A percentile compares a stretch with the other conserved stretches of the same genome.
These are phyloP conservation scores for Pythium brassicae DNA, from an alignment of 352 stramenopile species.

Conservation along the genomic window DNA sequence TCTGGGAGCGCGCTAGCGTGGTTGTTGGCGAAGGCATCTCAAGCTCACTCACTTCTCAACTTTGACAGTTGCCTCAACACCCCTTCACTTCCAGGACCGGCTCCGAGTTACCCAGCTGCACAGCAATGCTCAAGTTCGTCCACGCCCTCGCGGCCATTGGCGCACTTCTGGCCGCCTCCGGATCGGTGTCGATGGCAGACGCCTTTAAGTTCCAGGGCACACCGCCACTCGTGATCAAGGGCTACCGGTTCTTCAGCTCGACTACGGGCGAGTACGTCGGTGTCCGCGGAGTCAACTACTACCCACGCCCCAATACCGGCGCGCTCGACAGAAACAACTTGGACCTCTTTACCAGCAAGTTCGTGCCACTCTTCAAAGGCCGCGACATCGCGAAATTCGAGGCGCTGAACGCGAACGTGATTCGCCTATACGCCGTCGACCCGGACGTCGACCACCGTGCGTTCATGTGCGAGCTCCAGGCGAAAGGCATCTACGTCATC, in stretches of 20 bases:
- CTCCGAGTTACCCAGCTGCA: no score
- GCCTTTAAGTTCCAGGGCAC: slow-evolving; percentile 15
- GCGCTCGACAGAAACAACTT: slow-evolving; percentile 63
- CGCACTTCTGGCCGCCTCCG: neutral
- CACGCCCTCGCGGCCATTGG: neutral
- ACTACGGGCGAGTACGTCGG: slow-evolving; percentile 65
- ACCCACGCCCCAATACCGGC: slow-evolving; percentile 79
- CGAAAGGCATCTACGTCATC: slow-evolving; percentile 76
- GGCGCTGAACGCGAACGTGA: slow-evolving; percentile 50
- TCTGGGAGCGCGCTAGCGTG: neutral
- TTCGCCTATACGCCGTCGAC: slow-evolving; percentile 66
- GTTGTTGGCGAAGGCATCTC: no score
- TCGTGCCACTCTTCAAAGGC: slow-evolving; percentile 59
- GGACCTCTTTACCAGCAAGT: slow-evolving; percentile 85
- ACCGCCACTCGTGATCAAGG: slow-evolving; percentile 24
- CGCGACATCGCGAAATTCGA: slow-evolving; percentile 47
- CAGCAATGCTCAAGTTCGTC: slow-evolving; percentile 6
- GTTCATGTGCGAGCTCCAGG: slow-evolving; percentile 66
- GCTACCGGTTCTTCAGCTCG: slow-evolving; percentile 76
- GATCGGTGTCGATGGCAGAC: neutral
- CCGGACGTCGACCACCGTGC: slow-evolving; percentile 56
- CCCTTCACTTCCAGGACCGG: neutral
- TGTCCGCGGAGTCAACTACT: slow-evolving; percentile 84
- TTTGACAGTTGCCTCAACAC: slow-evolving; percentile 8
- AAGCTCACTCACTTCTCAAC: slow-evolving; percentile 6